Evolutionary conservation across 129 eudicot species (phyloP), one percentile per base, ranked within the genome.

Genomic region (Flaveria brownii): DNA sequence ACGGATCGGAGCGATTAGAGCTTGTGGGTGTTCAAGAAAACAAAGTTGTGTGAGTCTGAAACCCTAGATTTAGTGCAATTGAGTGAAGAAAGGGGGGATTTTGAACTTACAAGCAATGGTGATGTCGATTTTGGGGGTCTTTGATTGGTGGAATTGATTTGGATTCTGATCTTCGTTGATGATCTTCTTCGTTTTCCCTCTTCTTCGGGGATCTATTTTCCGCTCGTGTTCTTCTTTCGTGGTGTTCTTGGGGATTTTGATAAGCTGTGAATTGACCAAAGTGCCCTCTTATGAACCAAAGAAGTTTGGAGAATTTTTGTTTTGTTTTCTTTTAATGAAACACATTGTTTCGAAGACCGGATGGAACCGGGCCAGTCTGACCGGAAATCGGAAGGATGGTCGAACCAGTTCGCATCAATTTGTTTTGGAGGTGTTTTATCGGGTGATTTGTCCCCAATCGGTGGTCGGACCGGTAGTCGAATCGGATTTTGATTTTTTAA

Each of bases 41-140:
- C 41, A 36, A 36, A 36, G 41, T 36, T 36, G 41, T 36, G 41
- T 36, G 18, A 72, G 28, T 12, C 71, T 36, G 57, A 74, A 83
- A 83, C 86, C 86, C 86, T 83, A 78, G 83, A 73, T 73, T 72
- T 39, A 4, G 67, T 54, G 39, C 15, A 15, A 78, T 57, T 62
- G 64, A 78, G 70, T 23, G 57, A 55, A 28, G 43, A 76, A 17
- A 18, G 63, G 23, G 54, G 6, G 9, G 26, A 61, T 23, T 59
- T 23, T 2, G 42, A 25, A 76, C 80, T 76, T 76, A 76, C 80
- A 65, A 5, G 51, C 42, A 33, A 65, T 50, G 71, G 6, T 46
- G 79, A 47, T 46, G 4, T 20, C 9, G 64, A 50, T 28, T 0
- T 50, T 14, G 30, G 61, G 41, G 41, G 41, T 16, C 15, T 74